Percentiles rank a stretch among this genome's conserved stretches.
Conservation (phyloP, 2,329 filamentous ascomycete genomes). For the Gaeumannomyces tritici region DNA sequence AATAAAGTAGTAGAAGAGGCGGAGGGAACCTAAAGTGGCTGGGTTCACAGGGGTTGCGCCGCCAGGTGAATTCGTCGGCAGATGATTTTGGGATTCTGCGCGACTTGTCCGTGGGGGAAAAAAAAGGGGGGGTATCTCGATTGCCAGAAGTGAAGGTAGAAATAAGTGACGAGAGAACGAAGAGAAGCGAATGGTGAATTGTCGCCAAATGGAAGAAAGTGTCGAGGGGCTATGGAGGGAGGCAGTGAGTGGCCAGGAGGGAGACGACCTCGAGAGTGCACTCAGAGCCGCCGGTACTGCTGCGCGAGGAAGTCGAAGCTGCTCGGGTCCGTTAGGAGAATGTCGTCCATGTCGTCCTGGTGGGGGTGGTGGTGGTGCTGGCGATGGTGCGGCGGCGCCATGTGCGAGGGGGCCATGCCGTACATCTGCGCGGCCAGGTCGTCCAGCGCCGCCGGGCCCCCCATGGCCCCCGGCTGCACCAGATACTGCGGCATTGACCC, state of each 20-base stretch:
- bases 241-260: background rate
- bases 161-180: background rate
- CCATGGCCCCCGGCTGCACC: constrained; percentile 7
- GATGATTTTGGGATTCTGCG: background rate
- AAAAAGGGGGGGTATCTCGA: background rate
- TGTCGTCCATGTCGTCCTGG: constrained; percentile 2
- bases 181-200: background rate
- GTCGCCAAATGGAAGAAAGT: too few species aligned
- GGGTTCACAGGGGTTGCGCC: background rate
- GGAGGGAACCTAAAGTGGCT: constrained; percentile 7
- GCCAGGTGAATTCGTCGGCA: background rate
- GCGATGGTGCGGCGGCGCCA: constrained; percentile 2
- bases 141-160: background rate
- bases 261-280: background rate
- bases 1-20: background rate
- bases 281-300: background rate
- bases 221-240: background rate
- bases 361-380: constrained; percentile 4
- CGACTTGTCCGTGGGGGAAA: background rate
- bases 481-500: constrained; percentile 39
- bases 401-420: constrained; percentile 5
- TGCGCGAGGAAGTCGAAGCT: background rate
- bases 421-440: constrained; percentile 10
- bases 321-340: background rate
- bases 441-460: constrained; percentile 5